Evolutionary conservation across 2,329 filamentous ascomycete species (phyloP).

Genomic region (Seiridium unicorne): DNA sequence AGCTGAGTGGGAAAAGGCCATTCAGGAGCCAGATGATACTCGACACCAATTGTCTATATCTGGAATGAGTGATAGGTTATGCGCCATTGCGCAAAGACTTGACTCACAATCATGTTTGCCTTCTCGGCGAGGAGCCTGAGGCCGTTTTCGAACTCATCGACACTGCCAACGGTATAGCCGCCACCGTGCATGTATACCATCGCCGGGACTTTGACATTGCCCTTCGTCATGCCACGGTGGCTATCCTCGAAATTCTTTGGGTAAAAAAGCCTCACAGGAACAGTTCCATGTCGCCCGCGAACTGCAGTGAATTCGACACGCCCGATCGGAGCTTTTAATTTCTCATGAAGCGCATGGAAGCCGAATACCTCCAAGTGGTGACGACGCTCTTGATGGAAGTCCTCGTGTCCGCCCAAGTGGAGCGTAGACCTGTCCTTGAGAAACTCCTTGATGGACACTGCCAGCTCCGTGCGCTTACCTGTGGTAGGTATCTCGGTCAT

Average conservation of each 20-base stretch:
- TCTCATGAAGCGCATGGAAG: slow-evolving; percentile 22
- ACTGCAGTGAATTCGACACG: slow-evolving; percentile 30
- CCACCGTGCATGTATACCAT: slow-evolving; percentile 36
- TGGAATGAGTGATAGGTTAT: neutral
- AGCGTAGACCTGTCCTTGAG: slow-evolving; percentile 8
- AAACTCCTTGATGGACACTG: slow-evolving; percentile 9
- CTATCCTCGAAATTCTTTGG: slow-evolving; percentile 13
- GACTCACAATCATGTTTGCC: slow-evolving; percentile 14
- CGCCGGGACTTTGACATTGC: slow-evolving; percentile 18
- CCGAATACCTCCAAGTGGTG: slow-evolving; percentile 26
- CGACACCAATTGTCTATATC: slow-evolving; percentile 26
- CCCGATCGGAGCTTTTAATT: slow-evolving; percentile 23
- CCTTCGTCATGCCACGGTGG: slow-evolving; percentile 8
- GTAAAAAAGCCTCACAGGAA: slow-evolving; percentile 31
- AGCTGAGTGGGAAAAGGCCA: slow-evolving; percentile 28
- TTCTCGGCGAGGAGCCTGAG: slow-evolving; percentile 27
- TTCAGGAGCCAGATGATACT: slow-evolving; percentile 33
- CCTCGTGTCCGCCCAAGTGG: slow-evolving; percentile 9
- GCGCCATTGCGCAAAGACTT: neutral
- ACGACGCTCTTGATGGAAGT: slow-evolving; percentile 12
- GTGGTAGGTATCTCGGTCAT: neutral
- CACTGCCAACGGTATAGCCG: slow-evolving; percentile 34
- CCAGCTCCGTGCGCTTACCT: neutral
- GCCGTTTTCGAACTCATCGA: slow-evolving; percentile 36
- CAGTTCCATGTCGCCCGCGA: slow-evolving; percentile 30